Evolutionary conservation across 2,329 filamentous ascomycete species (phyloP), one percentile per base, ranked within the genome.

Genomic region (Botrytis fragariae): DNA sequence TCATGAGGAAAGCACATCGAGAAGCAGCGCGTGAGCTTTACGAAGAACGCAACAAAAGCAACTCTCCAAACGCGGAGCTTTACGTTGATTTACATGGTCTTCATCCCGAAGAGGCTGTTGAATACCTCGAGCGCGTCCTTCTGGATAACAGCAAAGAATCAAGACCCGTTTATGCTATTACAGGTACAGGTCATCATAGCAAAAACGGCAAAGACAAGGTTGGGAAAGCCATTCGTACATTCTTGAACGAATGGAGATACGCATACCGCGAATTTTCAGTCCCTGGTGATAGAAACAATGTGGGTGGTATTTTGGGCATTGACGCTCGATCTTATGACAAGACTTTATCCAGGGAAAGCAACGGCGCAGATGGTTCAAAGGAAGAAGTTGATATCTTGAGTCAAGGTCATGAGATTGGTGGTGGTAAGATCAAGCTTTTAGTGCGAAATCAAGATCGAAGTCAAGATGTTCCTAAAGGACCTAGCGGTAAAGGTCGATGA

Each of bases 161-260:
- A 51, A 88, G 90, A 35, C 93, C 95, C 4, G 88, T 99, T 60
- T 99, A 98, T 81, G 95, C 95, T 77, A 98, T 99, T 81, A 98
- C 95, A 1, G 96, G 96, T 62, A 98, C 95, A 1, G 96, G 95
- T 5, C 95, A 98, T 80, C 96, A 99, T 83, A 97, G 93, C 82
- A 98, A 98, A 86, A 98, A 98, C 81, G 95, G 96, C 79, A 98
- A 98, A 82, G 96, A 99, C 83, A 99, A 99, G 84, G 93, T 99
- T 51, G 95, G 95, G 80, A 97, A 97, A 84, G 94, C 95, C 1
- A 91, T 98, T 75, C 91, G 96, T 72, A 90, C 89, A 77, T 98
- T 97, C 84, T 85, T 99, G 72, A 97, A 95, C 80, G 95, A 98
- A 81, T 97, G 95, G 94, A 90, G 93, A 75, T 99, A 98, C 81